These are phyloP conservation scores for Alnus glutinosa DNA, from an alignment of 306 rosid species.

Conservation along the genomic window DNA sequence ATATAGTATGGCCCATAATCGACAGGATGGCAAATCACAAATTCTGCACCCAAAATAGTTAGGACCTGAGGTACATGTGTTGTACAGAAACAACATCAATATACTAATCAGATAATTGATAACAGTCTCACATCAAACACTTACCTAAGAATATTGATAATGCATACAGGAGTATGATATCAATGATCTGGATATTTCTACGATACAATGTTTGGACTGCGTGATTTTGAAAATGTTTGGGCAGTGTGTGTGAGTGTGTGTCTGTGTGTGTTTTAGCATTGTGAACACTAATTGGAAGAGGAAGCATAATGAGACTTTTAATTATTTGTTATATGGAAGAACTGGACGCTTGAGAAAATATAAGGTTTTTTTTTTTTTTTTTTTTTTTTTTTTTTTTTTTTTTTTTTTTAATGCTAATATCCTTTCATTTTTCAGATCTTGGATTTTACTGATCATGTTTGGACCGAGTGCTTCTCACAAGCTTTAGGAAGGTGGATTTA, in stretches of 20 bases:
- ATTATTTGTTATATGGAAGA: background rate
- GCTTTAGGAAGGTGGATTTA: conserved; percentile 64
- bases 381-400: too few relatives aligned
- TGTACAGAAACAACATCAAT: background rate
- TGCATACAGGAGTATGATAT: background rate
- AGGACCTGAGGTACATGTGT: background rate
- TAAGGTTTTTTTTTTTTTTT: conserved; percentile 8
- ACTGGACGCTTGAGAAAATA: conserved; percentile 5
- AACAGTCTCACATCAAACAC: background rate
- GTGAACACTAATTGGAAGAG: background rate
- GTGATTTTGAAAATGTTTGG: background rate
- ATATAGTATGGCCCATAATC: background rate
- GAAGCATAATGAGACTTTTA: background rate
- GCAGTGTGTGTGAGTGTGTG: background rate
- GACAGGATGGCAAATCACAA: background rate
- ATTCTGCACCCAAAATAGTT: background rate
- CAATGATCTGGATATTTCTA: background rate
- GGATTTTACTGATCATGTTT: conserved; percentile 86
- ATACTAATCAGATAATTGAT: background rate
- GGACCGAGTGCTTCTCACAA: conserved; percentile 95
- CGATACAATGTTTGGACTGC: background rate
- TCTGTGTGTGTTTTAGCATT: background rate
- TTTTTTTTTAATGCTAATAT: conserved; percentile 12
- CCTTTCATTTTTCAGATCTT: conserved; percentile 54
- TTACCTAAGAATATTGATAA: background rate